phyloP scores from a whole-genome alignment of 2,329 filamentous ascomycete genomes.

The Talaromyces sp. region DNA sequence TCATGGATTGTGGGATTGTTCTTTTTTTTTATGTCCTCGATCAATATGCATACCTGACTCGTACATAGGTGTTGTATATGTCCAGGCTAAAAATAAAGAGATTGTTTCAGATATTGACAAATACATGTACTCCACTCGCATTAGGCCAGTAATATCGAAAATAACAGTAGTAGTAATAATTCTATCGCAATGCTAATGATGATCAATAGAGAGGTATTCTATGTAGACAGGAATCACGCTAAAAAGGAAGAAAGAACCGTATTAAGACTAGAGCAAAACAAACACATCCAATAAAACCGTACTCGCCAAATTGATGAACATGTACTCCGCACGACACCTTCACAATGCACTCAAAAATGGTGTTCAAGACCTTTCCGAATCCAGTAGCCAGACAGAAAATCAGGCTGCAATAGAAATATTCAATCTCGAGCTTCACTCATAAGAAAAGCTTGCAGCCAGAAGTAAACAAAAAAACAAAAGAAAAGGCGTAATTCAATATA shows the following conservation, averaged over 20 bases:
- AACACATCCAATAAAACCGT: background rate
- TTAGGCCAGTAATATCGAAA: background rate
- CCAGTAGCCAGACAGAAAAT: background rate
- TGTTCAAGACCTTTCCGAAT: background rate
- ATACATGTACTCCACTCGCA: background rate
- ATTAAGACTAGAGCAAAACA: background rate
- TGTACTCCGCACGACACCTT: background rate
- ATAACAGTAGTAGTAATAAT: background rate
- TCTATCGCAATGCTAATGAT: background rate
- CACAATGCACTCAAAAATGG: background rate
- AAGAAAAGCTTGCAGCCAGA: background rate
- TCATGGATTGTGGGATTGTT: too few relatives aligned
- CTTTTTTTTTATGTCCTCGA: too few relatives aligned
- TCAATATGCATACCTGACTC: too few relatives aligned
- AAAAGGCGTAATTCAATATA: background rate
- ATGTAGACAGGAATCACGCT: background rate
- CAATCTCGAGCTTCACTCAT: background rate
- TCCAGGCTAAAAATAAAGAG: too few relatives aligned
- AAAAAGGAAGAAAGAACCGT: background rate
- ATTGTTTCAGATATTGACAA: background rate
- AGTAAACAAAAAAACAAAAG: background rate
- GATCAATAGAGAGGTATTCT: background rate
- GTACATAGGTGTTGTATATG: too few relatives aligned
- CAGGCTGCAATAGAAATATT: background rate
- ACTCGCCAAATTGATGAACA: background rate